Evolutionary conservation across 768 basidiomycete genomes (phyloP).

Genomic region (Hemileccinum impolitum): DNA sequence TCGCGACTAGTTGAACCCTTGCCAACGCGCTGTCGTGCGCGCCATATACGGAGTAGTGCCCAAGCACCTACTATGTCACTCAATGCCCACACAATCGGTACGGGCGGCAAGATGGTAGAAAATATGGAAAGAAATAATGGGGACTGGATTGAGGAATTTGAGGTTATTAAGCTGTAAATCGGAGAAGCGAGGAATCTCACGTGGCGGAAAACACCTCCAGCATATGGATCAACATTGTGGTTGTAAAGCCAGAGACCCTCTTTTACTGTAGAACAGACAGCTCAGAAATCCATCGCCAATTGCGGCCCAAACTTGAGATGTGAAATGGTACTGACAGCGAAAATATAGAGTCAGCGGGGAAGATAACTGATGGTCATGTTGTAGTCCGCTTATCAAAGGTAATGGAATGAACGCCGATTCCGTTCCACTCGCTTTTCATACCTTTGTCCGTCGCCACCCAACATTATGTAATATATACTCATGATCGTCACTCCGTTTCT

Average conservation of each 20-base stretch:
- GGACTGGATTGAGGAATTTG: constrained; percentile 64
- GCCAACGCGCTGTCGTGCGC: constrained; percentile 50
- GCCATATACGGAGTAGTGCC: constrained; percentile 67
- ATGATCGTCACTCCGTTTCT: too few species aligned
- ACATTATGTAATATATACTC: too few species aligned
- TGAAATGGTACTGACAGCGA: constrained; percentile 52
- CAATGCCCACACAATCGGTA: constrained; percentile 66
- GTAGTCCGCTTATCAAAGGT: constrained; percentile 41
- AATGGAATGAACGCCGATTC: constrained; percentile 49
- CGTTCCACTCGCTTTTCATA: too few species aligned
- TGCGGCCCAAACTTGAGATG: background rate
- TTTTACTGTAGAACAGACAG: constrained; percentile 51
- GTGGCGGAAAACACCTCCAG: constrained; percentile 82
- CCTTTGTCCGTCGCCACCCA: too few species aligned
- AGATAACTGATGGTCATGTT: constrained; percentile 71
- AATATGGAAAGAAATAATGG: constrained; percentile 77
- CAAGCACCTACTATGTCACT: constrained; percentile 67
- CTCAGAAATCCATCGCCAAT: constrained; percentile 9
- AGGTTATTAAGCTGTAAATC: background rate
- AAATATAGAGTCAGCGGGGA: constrained; percentile 80
- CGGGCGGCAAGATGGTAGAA: constrained; percentile 60
- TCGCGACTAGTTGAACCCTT: constrained; percentile 46
- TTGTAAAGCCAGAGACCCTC: constrained; percentile 85
- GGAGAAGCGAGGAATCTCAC: constrained; percentile 42
- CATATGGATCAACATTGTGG: constrained; percentile 81